A percentile compares a stretch with the other conserved stretches of the same genome.
phyloP scores from a whole-genome alignment of 2,329 filamentous ascomycete species.

The Pseudogymnoascus sp. region DNA sequence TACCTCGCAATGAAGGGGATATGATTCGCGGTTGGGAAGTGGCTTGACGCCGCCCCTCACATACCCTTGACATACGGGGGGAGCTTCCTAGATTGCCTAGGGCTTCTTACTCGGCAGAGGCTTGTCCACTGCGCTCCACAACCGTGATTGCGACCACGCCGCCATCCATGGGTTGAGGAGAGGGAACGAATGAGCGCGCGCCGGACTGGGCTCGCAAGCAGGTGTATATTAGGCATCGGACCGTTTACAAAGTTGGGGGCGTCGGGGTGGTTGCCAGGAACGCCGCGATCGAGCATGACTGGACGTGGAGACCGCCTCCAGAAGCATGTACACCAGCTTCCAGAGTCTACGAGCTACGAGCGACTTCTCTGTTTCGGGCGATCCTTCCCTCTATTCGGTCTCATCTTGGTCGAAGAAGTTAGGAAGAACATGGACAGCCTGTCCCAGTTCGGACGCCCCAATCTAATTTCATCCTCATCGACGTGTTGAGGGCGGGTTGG shows the following conservation, averaged over 20 bases:
- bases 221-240: slow-evolving; percentile 6
- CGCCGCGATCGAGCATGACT: neutral
- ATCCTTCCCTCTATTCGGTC: neutral
- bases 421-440: neutral
- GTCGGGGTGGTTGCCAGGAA: neutral
- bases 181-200: neutral
- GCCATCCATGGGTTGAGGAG: neutral
- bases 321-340: neutral
- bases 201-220: neutral
- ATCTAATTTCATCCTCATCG: neutral
- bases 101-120: slow-evolving; percentile 2
- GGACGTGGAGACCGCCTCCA: neutral
- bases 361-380: neutral
- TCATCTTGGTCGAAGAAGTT: neutral
- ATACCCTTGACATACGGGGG: neutral
- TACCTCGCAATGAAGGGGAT: neutral
- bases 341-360: neutral
- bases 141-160: neutral
- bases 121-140: slow-evolving; percentile 3
- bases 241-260: slow-evolving; percentile 4
- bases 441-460: neutral
- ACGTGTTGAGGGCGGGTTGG: neutral
- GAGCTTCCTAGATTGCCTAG: neutral
- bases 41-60: neutral
- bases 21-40: neutral